Percentiles rank a stretch among this genome's conserved stretches.
Conservation (phyloP, 1,284 basidiomycete genomes). For the Naganishia liquefaciens region DNA sequence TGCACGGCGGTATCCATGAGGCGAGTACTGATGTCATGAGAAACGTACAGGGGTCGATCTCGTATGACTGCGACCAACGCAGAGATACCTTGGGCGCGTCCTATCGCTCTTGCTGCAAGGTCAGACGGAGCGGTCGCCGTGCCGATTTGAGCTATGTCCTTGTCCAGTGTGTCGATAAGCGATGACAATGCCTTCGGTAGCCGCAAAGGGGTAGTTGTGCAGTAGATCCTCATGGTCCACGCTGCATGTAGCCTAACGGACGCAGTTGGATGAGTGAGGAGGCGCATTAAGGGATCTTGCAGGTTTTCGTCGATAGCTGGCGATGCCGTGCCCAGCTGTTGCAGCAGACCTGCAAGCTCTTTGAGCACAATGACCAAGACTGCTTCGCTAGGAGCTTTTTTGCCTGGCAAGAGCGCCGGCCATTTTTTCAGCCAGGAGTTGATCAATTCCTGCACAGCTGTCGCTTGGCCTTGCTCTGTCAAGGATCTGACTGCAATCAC, state of each 20-base stretch:
- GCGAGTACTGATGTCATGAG: conserved; percentile 87
- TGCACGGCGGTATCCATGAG: conserved; percentile 88
- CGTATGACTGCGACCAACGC: conserved; percentile 84
- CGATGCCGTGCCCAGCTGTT: conserved; percentile 88
- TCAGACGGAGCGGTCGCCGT: conserved; percentile 72
- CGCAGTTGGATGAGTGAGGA: conserved; percentile 84
- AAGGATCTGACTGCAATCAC: conserved; percentile 84
- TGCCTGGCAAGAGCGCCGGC: conserved; percentile 88
- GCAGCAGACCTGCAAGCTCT: conserved; percentile 80
- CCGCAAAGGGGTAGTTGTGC: conserved; percentile 79
- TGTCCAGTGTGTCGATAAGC: conserved; percentile 71
- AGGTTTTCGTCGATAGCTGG: conserved; percentile 85
- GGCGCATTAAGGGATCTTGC: conserved; percentile 77
- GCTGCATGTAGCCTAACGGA: conserved; percentile 81
- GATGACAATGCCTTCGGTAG: conserved; percentile 75
- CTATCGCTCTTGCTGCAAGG: conserved; percentile 70
- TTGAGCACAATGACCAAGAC: conserved; percentile 75
- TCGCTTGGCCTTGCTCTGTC: conserved; percentile 88
- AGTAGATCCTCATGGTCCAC: conserved; percentile 86
- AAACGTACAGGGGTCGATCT: conserved; percentile 86
- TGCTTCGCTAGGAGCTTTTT: conserved; percentile 68
- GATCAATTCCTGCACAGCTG: conserved; percentile 82
- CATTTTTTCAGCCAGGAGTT: conserved; percentile 81
- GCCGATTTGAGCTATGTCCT: conserved; percentile 58
- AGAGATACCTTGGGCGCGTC: conserved; percentile 85